A percentile compares a stretch with the other conserved stretches of the same genome.
Conservation (phyloP, 2,329 filamentous ascomycete species). For the Pyricularia sp. region DNA sequence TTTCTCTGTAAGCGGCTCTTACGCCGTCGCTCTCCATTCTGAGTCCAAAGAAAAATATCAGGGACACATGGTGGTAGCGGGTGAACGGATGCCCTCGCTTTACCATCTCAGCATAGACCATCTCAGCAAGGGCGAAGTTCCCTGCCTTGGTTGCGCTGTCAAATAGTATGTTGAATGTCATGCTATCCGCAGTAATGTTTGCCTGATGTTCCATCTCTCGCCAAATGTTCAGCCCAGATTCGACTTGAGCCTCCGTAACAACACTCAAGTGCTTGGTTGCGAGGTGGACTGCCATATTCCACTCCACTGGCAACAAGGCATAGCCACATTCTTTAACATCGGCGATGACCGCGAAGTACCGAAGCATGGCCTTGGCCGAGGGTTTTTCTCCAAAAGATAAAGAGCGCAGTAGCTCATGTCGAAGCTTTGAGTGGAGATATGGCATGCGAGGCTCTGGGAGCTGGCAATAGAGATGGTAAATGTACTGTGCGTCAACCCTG, state of each 20-base stretch:
- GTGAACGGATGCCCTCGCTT: conserved; percentile 54
- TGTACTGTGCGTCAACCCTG: conserved; percentile 24
- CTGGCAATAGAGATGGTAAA: conserved; percentile 35
- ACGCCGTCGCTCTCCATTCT: conserved; percentile 60
- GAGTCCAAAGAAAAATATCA: conserved; percentile 76
- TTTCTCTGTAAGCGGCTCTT: conserved; percentile 63
- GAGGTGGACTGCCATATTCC: conserved; percentile 75
- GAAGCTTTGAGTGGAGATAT: conserved; percentile 27
- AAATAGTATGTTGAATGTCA: conserved; percentile 92
- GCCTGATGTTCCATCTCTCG: conserved; percentile 73
- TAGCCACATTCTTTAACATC: conserved; percentile 69
- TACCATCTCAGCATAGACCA: conserved; percentile 72
- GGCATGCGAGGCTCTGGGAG: conserved; percentile 40
- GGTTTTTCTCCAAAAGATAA: conserved; percentile 51
- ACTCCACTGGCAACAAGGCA: conserved; percentile 53
- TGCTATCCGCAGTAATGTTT: conserved; percentile 49
- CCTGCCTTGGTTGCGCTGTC: conserved; percentile 76
- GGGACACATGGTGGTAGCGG: conserved; percentile 66
- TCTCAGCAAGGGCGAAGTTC: conserved; percentile 72
- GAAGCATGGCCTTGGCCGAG: conserved; percentile 52
- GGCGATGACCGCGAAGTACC: conserved; percentile 71
- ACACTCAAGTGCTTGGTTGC: conserved; percentile 56
- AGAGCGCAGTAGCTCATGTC: conserved; percentile 52
- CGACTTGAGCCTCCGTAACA: conserved; percentile 44
- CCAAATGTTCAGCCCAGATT: conserved; percentile 67